Evolutionary conservation across 225 moss, liverwort and hornwort genomes (phyloP), one percentile per base, ranked within the genome.

Genomic region (Bryoerythrophyllum caledonicum): DNA sequence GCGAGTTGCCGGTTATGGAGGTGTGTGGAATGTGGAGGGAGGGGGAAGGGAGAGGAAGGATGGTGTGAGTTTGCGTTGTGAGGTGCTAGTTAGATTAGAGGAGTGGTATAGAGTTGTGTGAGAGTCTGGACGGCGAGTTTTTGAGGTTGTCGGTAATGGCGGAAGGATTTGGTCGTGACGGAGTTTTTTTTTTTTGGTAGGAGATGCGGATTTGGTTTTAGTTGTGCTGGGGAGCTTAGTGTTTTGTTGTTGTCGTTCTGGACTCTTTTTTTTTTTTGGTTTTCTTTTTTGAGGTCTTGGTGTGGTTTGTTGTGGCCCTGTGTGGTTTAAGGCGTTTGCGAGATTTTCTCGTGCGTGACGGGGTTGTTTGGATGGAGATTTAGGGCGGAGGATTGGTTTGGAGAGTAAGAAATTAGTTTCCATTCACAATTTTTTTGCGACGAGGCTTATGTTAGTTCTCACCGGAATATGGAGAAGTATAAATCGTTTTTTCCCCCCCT

Each of bases 21-120:
- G 83, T 80, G 68, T 40, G 79, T 48, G 54, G 76, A 76, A 67
- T 73, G 67, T 68, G 46, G 52, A 63, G 41, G 55, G 74, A 20
- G 10, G 27, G 38, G 64, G 54, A 26, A 3, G 65, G 59, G 35
- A 0, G 60, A 16, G 59, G 38, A 17, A 17, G 25, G 2, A 24
- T 3, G 38, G 34, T 10, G 58, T 14, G 41, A 21, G 54, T 30
- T 26, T 10, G 41, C 54, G 37, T 9, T 25, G 17, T 5, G 16
- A 43, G 17, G 37, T 44, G 54, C 54, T 74, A 28, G 66, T 60
- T 65, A 53, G 34, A 25, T 32, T 19, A 60, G 54, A 41, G 46
- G 17, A 23, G 37, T 8, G 10, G 12, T 26, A 10, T 66, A 44
- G 38, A 75, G 67, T 25, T 19, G 74, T 28, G 15, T 26, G 57